Evolutionary conservation across 768 basidiomycete genomes (phyloP).

Genomic region (Lentinula guzmanii): DNA sequence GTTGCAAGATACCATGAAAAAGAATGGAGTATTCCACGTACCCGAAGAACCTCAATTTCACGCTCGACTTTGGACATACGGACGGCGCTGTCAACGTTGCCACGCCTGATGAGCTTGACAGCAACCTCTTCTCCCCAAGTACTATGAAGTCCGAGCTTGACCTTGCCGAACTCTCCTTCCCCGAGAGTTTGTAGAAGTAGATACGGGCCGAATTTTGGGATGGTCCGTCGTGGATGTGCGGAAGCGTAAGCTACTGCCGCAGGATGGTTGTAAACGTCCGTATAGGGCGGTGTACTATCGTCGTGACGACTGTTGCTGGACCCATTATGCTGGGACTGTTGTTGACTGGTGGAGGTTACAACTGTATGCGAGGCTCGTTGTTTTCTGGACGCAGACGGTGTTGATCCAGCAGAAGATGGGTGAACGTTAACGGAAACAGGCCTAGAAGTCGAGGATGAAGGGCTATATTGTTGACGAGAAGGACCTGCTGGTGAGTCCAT

Average conservation of each 20-base stretch:
- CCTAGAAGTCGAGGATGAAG: conserved; percentile 30
- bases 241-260: conserved; percentile 79
- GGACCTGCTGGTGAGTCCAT: background rate
- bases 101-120: conserved; percentile 91
- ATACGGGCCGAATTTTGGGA: conserved; percentile 94
- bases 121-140: conserved; percentile 98
- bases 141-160: conserved; percentile 92
- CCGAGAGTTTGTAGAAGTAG: conserved; percentile 93
- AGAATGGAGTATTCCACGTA: conserved; percentile 31
- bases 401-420: conserved; percentile 37
- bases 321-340: conserved; percentile 22
- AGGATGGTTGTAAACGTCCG: conserved; percentile 80
- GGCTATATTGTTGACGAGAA: conserved; percentile 9
- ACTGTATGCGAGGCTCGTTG: conserved; percentile 74
- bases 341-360: conserved; percentile 42
- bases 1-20: background rate
- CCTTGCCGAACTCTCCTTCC: conserved; percentile 98
- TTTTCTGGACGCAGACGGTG: conserved; percentile 37
- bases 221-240: conserved; percentile 78
- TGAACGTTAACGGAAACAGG: conserved; percentile 57
- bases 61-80: conserved; percentile 94
- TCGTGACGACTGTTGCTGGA: conserved; percentile 23
- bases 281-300: conserved; percentile 44
- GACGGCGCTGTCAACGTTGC: conserved; percentile 81
- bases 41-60: conserved; percentile 95